phyloP scores from a whole-genome alignment of 805 yeast species.

The Saccharomycopsis javanensis region DNA sequence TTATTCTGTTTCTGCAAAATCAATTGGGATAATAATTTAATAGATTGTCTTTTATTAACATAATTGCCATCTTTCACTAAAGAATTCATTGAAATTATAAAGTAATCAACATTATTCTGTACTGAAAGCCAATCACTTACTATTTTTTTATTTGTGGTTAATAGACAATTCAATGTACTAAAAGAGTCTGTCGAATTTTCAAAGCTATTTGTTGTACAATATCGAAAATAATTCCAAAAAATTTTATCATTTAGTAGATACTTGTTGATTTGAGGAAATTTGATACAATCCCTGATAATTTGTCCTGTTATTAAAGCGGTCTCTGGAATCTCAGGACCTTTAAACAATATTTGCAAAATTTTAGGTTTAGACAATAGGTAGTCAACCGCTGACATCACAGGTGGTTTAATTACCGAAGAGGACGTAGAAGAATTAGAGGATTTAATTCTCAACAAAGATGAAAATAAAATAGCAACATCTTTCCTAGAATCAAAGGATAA shows the following conservation, averaged over 20 bases:
- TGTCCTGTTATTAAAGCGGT: conserved; percentile 65
- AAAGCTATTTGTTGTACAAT: conserved; percentile 66
- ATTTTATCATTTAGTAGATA: conserved; percentile 48
- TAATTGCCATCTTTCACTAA: conserved; percentile 72
- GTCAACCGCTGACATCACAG: conserved; percentile 39
- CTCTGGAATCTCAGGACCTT: conserved; percentile 67
- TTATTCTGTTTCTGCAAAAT: conserved; percentile 65
- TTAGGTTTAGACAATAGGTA: conserved; percentile 61
- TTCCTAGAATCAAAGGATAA: conserved; percentile 88
- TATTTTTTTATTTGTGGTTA: conserved; percentile 58
- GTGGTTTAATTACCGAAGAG: background rate
- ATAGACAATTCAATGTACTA: conserved; percentile 59
- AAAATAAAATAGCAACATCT: conserved; percentile 64
- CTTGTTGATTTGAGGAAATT: conserved; percentile 59
- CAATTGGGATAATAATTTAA: conserved; percentile 63
- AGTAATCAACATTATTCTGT: conserved; percentile 40
- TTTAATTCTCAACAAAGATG: conserved; percentile 62
- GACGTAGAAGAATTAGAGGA: conserved; percentile 46
- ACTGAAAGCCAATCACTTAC: conserved; percentile 60
- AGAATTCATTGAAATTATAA: conserved; percentile 54
- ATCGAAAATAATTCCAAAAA: conserved; percentile 78
- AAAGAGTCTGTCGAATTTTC: conserved; percentile 89
- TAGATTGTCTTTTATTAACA: conserved; percentile 86
- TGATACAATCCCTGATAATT: conserved; percentile 77
- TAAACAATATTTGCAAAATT: conserved; percentile 50